Conservation (phyloP, 2,329 filamentous ascomycete genomes). For the Xenoacremonium recifei region DNA sequence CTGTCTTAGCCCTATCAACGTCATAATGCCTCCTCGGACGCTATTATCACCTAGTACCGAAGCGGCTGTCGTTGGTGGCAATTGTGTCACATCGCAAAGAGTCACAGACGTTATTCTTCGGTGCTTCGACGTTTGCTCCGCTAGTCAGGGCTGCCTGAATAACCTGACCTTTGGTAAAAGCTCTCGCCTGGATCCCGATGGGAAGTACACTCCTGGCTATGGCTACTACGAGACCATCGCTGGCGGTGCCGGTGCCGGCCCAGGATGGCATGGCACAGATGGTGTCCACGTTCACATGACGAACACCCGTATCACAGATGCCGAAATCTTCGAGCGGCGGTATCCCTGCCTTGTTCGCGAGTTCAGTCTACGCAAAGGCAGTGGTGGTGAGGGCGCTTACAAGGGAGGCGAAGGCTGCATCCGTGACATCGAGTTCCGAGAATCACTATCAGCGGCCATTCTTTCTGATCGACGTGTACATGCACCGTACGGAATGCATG, state of each 20-base stretch:
- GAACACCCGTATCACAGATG: slow-evolving; percentile 37
- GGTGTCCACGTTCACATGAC: slow-evolving; percentile 37
- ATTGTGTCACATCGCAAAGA: slow-evolving; percentile 33
- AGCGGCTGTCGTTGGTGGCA: slow-evolving; percentile 31
- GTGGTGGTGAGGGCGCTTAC: slow-evolving; percentile 63
- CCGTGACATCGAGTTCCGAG: slow-evolving; percentile 77
- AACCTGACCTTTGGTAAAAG: slow-evolving; percentile 81
- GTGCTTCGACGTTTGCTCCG: slow-evolving; percentile 72
- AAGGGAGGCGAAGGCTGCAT: slow-evolving; percentile 75
- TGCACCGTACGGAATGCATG: slow-evolving; percentile 71
- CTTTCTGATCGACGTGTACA: slow-evolving; percentile 75
- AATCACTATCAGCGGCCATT: slow-evolving; percentile 76
- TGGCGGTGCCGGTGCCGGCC: slow-evolving; percentile 31
- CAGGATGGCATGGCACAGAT: slow-evolving; percentile 26
- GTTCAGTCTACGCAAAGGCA: slow-evolving; percentile 28
- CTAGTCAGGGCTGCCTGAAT: slow-evolving; percentile 76
- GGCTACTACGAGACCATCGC: slow-evolving; percentile 37
- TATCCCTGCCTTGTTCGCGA: slow-evolving; percentile 32
- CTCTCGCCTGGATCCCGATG: slow-evolving; percentile 38
- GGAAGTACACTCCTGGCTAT: slow-evolving; percentile 27
- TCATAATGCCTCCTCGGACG: slow-evolving; percentile 26
- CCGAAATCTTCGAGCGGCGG: slow-evolving; percentile 34
- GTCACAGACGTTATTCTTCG: slow-evolving; percentile 67
- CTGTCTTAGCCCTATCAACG: slow-evolving; percentile 47
- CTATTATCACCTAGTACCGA: slow-evolving; percentile 34